These are phyloP conservation scores for Chaetomium strumarium DNA, from an alignment of 2,329 filamentous ascomycete species.

Conservation along the genomic window DNA sequence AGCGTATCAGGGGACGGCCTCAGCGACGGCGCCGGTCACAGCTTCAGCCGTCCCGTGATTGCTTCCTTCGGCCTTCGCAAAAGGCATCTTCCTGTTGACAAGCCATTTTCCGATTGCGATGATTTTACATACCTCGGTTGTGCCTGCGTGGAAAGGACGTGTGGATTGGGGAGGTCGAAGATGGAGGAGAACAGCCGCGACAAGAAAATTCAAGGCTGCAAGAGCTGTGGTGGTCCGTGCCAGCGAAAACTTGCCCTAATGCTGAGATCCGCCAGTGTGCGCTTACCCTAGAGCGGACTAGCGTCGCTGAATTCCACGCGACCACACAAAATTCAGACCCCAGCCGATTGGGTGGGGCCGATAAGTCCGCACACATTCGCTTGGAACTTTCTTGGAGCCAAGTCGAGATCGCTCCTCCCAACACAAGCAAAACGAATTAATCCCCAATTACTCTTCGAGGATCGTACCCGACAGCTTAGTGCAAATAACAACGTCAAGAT, in stretches of 20 bases:
- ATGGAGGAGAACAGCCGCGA: conserved; percentile 33
- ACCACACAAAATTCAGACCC: conserved; percentile 15
- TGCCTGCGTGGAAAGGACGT: conserved; percentile 19
- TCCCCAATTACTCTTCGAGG: conserved; percentile 53
- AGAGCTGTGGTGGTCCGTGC: conserved; percentile 24
- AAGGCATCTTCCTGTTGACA: conserved; percentile 27
- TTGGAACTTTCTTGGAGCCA: conserved; percentile 12
- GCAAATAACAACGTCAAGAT: conserved; percentile 50
- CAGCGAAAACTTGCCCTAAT: conserved; percentile 23
- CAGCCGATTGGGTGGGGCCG: conserved; percentile 20
- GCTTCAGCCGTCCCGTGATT: conserved; percentile 43
- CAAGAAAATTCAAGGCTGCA: conserved; percentile 14
- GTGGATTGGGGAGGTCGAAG: conserved; percentile 13
- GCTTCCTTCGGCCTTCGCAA: conserved; percentile 52
- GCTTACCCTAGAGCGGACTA: conserved; percentile 4
- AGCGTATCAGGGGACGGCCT: conserved; percentile 47
- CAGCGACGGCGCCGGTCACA: neutral
- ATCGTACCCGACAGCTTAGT: conserved; percentile 54
- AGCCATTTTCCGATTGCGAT: conserved; percentile 24
- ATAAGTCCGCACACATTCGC: conserved; percentile 21
- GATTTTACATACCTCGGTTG: conserved; percentile 28
- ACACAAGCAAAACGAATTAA: conserved; percentile 14
- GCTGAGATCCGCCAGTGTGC: neutral
- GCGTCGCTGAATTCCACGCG: neutral
- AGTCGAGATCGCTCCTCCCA: conserved; percentile 14